Evolutionary conservation across 2,329 filamentous ascomycete genomes (phyloP).

Genomic region (Claviceps sp.): DNA sequence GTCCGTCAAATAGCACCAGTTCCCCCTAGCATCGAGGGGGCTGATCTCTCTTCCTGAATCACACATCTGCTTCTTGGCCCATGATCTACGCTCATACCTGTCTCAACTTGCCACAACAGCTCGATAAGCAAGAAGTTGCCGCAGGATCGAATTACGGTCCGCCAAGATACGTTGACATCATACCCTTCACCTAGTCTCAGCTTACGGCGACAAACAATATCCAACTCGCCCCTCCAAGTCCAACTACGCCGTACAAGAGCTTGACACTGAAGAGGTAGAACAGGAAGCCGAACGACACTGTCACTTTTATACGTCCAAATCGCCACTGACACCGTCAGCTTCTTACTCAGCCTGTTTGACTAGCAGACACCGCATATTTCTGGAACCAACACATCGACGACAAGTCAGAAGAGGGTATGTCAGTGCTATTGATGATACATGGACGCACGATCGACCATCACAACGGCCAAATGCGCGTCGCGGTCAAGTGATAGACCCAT

Average conservation of each 20-base stretch:
- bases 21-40: slow-evolving; percentile 16
- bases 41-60: slow-evolving; percentile 8
- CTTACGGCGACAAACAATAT: neutral
- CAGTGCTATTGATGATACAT: slow-evolving; percentile 31
- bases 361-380: neutral
- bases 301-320: neutral
- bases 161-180: neutral
- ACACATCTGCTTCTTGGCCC: slow-evolving; percentile 10
- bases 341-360: neutral
- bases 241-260: neutral
- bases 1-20: slow-evolving; percentile 17
- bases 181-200: slow-evolving; percentile 4
- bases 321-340: neutral
- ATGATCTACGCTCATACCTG: slow-evolving; percentile 12
- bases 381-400: neutral
- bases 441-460: slow-evolving; percentile 30
- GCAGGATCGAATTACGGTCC: slow-evolving; percentile 10
- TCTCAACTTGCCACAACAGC: slow-evolving; percentile 14
- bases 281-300: neutral
- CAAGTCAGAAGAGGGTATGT: slow-evolving; percentile 19
- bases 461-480: slow-evolving; percentile 27
- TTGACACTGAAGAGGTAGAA: neutral
- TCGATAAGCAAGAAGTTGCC: slow-evolving; percentile 17
- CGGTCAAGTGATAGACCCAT: slow-evolving; percentile 34
- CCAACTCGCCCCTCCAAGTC: neutral